A percentile compares a stretch with the other conserved stretches of the same genome.
Evolutionary conservation across 768 basidiomycete species (phyloP).

Genomic region (Mycena capillaripes): DNA sequence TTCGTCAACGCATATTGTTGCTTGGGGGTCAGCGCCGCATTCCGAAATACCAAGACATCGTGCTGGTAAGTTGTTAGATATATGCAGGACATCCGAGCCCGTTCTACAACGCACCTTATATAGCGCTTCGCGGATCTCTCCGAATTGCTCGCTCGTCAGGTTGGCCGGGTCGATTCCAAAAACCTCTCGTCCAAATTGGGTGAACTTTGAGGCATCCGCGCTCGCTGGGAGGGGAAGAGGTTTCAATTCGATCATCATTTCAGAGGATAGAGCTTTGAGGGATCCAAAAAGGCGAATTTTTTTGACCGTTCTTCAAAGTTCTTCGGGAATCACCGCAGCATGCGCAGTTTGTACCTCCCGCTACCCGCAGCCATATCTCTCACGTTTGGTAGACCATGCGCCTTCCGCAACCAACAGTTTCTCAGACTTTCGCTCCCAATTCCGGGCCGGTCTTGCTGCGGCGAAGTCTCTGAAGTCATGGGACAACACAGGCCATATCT

Average conservation of each 20-base stretch:
- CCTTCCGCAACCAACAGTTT: slow-evolving; percentile 6
- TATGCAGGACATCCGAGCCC: background rate
- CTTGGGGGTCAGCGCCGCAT: slow-evolving; percentile 78
- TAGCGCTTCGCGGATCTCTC: slow-evolving; percentile 76
- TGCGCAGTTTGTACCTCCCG: slow-evolving; percentile 2
- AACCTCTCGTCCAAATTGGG: slow-evolving; percentile 83
- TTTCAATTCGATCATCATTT: slow-evolving; percentile 77
- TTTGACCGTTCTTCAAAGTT: slow-evolving; percentile 8
- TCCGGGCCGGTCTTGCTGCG: slow-evolving; percentile 5
- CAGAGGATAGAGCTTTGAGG: no score
- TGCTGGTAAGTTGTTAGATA: slow-evolving; percentile 61
- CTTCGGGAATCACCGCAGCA: slow-evolving; percentile 8
- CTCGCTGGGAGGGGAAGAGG: slow-evolving; percentile 82
- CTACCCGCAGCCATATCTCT: slow-evolving; percentile 15
- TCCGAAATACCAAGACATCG: slow-evolving; percentile 80
- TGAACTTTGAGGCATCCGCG: slow-evolving; percentile 76
- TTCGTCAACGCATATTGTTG: slow-evolving; percentile 90
- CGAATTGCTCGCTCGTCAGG: slow-evolving; percentile 71
- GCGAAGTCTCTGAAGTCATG: slow-evolving; percentile 5
- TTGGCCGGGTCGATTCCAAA: slow-evolving; percentile 78
- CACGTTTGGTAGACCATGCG: slow-evolving; percentile 11
- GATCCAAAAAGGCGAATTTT: background rate
- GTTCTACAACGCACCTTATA: slow-evolving; percentile 71
- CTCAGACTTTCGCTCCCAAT: slow-evolving; percentile 7
- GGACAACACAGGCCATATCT: background rate